phyloP scores from a whole-genome alignment of 129 eudicot genomes.

The Chrysanthemum lavandulifolium region DNA sequence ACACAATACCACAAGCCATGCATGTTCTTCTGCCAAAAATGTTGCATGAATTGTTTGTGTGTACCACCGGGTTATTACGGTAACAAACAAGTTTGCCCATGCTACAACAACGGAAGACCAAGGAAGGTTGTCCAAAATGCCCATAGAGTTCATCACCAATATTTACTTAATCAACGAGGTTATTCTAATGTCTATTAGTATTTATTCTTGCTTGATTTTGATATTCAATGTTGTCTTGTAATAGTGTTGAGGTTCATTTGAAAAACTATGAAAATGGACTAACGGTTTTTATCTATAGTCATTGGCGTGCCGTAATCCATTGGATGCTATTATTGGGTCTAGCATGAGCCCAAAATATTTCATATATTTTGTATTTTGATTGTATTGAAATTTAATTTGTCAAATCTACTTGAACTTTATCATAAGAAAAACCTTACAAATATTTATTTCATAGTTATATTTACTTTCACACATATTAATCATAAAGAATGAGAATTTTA shows the following conservation, averaged over 20 bases:
- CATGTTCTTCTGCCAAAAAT: slow-evolving; percentile 83
- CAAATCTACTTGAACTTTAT: no score
- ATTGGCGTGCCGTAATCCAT: no score
- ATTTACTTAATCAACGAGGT: background rate
- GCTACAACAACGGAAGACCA: slow-evolving; percentile 45
- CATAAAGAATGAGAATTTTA: no score
- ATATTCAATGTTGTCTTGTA: slow-evolving; percentile 7
- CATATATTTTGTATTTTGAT: no score
- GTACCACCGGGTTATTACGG: slow-evolving; percentile 83
- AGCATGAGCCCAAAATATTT: no score
- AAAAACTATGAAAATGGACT: no score
- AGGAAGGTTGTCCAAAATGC: slow-evolving; percentile 52
- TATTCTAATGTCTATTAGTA: background rate
- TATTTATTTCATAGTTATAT: no score
- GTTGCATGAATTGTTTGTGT: slow-evolving; percentile 75
- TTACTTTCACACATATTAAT: no score
- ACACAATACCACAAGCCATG: slow-evolving; percentile 86
- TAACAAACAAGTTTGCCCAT: slow-evolving; percentile 77
- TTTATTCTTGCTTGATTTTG: background rate
- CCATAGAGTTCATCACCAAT: slow-evolving; percentile 34
- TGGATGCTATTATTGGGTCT: no score
- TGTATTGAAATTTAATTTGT: no score
- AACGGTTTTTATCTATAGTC: no score
- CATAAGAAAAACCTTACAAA: no score
- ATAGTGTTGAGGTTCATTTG: background rate